Conservation (phyloP, 2,329 filamentous ascomycete species). For the Paecilomyces dactylethromorphus region DNA sequence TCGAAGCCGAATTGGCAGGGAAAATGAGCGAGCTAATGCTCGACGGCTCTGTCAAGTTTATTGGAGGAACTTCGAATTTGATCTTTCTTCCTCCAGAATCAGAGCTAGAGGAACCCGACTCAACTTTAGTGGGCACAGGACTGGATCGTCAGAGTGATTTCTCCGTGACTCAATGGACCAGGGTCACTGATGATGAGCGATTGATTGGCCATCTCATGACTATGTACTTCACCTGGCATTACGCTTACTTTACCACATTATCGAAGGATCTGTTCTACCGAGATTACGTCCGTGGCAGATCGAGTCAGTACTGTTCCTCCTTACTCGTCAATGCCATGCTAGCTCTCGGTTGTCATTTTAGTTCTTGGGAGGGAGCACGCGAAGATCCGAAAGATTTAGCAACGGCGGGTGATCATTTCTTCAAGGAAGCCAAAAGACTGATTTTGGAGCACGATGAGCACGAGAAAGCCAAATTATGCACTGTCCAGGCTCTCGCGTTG, state of each 20-base stretch:
- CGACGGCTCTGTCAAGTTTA: constrained; percentile 82
- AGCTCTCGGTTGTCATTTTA: constrained; percentile 89
- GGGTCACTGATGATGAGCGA: constrained; percentile 70
- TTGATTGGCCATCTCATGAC: constrained; percentile 82
- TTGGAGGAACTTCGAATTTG: constrained; percentile 89
- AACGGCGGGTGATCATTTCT: constrained; percentile 93
- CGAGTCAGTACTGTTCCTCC: constrained; percentile 76
- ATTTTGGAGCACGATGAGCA: constrained; percentile 91
- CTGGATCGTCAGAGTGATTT: constrained; percentile 53
- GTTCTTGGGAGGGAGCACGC: constrained; percentile 65
- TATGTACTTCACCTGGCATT: constrained; percentile 98
- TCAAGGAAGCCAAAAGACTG: constrained; percentile 82
- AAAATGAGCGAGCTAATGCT: constrained; percentile 90
- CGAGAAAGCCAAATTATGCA: constrained; percentile 79
- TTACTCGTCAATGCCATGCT: constrained; percentile 91
- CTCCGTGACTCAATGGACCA: constrained; percentile 79
- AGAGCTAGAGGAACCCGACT: constrained; percentile 33
- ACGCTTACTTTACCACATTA: constrained; percentile 88
- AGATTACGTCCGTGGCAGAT: constrained; percentile 68
- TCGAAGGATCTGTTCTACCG: constrained; percentile 80
- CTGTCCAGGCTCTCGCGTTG: constrained; percentile 84
- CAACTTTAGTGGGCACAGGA: constrained; percentile 37
- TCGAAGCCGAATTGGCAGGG: constrained; percentile 76
- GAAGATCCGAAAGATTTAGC: constrained; percentile 65
- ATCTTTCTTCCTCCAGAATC: constrained; percentile 63